Evolutionary conservation across 2,329 filamentous ascomycete species (phyloP), one percentile per base, ranked within the genome.

Genomic region (Pseudogymnoascus destructans): DNA sequence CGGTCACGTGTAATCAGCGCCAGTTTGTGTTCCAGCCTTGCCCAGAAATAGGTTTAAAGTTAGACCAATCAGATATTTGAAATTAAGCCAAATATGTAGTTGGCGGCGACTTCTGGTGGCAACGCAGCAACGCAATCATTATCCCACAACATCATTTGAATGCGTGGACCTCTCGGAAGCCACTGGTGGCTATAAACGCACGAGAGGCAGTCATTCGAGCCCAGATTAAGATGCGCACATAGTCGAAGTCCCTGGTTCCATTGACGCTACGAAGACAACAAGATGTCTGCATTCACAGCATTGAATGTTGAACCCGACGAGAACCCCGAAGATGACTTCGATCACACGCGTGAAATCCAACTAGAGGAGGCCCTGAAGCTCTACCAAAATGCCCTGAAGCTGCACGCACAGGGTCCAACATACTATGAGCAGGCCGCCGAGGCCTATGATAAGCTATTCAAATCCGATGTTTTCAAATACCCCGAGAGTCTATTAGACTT

Each of bases 271-370:
- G 5, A 15, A 30, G n/a, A 30, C 46, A 30, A 4, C 25, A 52
- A 17, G 8, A 56, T 56, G 67, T 64, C 67, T n/a, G 79, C 82
- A 66, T 97, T 95, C 74, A 83, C 86, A 67, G 89, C 92, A 57
- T 84, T 96, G 71, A 98, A 98, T 70, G 82, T 97, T 73, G 91
- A 96, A 72, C 87, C 89, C 8, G 93, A 96, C 73, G 89, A 95
- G 68, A 88, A 89, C 59, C 77, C 86, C 63, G 90, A 95, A 69
- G 89, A 95, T 66, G 91, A 96, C 72, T 77, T 95, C 67, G 93
- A 98, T 70, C 90, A 93, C 66, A 95, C 91, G 32, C 93, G 92
- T 70, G 92, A 97, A 71, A 84, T 98, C 57, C 91, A 95, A 67
- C 80, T 82, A 63, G 93, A 98, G 67, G 93, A 98, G 73, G 91